Conservation (phyloP, 768 basidiomycete species). For the Rhodotorula toruloides region DNA sequence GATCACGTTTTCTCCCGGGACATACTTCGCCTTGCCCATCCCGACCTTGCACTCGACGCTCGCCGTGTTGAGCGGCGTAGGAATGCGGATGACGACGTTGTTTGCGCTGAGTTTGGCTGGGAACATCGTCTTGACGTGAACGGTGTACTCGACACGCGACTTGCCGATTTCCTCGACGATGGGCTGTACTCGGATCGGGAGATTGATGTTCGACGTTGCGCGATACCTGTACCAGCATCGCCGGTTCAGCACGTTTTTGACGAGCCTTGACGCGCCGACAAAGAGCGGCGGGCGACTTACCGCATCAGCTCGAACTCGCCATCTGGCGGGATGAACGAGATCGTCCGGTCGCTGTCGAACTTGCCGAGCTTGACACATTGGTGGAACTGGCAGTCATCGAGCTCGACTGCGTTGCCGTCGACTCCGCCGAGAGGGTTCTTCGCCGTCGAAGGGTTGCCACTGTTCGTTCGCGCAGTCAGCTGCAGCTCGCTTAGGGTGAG, state of each 20-base stretch:
- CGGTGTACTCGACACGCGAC: slow-evolving; percentile 79
- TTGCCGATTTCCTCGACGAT: slow-evolving; percentile 92
- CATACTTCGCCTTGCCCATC: slow-evolving; percentile 93
- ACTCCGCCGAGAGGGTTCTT: slow-evolving; percentile 38
- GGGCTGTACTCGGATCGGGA: slow-evolving; percentile 81
- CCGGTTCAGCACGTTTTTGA: not conserved
- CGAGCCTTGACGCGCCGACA: not conserved
- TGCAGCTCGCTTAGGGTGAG: not conserved
- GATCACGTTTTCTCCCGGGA: slow-evolving; percentile 89
- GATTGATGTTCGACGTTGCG: slow-evolving; percentile 89
- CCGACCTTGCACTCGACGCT: slow-evolving; percentile 85
- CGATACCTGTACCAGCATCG: slow-evolving; percentile 70
- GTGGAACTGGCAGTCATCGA: slow-evolving; percentile 98
- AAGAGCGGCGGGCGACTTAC: slow-evolving; percentile 50
- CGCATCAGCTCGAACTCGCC: slow-evolving; percentile 98
- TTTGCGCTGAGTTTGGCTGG: slow-evolving; percentile 87
- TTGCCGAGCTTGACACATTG: slow-evolving; percentile 94
- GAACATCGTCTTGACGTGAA: slow-evolving; percentile 83
- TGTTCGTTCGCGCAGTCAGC: slow-evolving; percentile 24
- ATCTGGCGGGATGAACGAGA: slow-evolving; percentile 96
- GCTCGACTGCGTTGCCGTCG: slow-evolving; percentile 66
- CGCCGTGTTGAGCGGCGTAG: slow-evolving; percentile 92
- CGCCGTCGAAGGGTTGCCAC: not conserved
- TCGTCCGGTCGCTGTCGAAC: slow-evolving; percentile 87
- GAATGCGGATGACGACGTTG: slow-evolving; percentile 85